Percentiles rank a stretch among this genome's conserved stretches.
Evolutionary conservation across 768 basidiomycete species (phyloP).

Genomic region (Boletus reticulatus): DNA sequence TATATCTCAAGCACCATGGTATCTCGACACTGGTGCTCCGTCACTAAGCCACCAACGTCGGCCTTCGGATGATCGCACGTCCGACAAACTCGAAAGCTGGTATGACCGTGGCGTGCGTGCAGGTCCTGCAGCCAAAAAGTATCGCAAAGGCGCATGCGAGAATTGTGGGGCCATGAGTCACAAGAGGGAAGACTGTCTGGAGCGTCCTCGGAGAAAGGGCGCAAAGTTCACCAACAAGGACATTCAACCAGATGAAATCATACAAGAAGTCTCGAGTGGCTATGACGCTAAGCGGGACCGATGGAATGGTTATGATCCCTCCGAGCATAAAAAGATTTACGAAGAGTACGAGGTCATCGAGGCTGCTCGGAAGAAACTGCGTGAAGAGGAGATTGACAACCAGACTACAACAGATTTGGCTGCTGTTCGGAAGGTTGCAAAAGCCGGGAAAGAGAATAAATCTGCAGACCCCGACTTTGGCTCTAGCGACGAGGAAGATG

Average conservation of each 20-base stretch:
- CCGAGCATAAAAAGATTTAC: slow-evolving; percentile 82
- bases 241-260: slow-evolving; percentile 88
- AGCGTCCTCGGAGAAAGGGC: slow-evolving; percentile 94
- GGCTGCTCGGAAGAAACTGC: slow-evolving; percentile 80
- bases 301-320: slow-evolving; percentile 97
- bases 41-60: slow-evolving; percentile 94
- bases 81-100: slow-evolving; percentile 81
- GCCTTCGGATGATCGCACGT: slow-evolving; percentile 53
- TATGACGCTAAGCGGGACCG: slow-evolving; percentile 96
- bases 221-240: slow-evolving; percentile 90
- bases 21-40: slow-evolving; percentile 90
- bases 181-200: slow-evolving; percentile 86
- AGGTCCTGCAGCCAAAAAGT: slow-evolving; percentile 94
- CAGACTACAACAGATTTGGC: slow-evolving; percentile 91
- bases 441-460: slow-evolving; percentile 74
- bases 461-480: slow-evolving; percentile 89
- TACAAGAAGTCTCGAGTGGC: slow-evolving; percentile 72
- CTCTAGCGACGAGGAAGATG: slow-evolving; percentile 93
- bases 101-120: slow-evolving; percentile 84
- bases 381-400: slow-evolving; percentile 98
- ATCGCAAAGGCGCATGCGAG: slow-evolving; percentile 96
- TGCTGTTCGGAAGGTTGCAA: slow-evolving; percentile 92
- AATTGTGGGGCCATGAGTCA: slow-evolving; percentile 98
- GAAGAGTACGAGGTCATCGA: slow-evolving; percentile 95
- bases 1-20: slow-evolving; percentile 99